These are phyloP conservation scores for Pleurotus tuber-regium DNA, from an alignment of 768 basidiomycete genomes.

Conservation along the genomic window DNA sequence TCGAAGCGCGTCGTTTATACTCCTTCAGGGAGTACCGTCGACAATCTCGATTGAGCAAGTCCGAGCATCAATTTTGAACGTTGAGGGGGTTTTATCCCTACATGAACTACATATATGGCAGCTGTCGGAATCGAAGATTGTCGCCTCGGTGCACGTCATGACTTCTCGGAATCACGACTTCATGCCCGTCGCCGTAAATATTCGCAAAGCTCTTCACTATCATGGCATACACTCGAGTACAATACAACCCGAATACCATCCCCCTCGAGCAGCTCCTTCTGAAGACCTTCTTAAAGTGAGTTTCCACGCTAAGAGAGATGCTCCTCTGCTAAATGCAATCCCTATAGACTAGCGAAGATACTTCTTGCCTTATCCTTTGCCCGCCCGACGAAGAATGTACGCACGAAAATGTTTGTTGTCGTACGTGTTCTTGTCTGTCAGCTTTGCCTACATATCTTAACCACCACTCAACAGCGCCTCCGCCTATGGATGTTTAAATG, in stretches of 20 bases:
- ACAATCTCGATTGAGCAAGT: constrained; percentile 90
- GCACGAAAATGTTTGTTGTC: constrained; percentile 74
- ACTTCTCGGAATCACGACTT: constrained; percentile 82
- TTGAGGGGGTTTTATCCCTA: constrained; percentile 82
- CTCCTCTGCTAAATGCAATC: background rate
- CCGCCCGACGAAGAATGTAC: constrained; percentile 69
- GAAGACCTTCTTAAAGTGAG: constrained; percentile 52
- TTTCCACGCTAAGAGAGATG: constrained; percentile 6
- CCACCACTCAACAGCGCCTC: constrained; percentile 12
- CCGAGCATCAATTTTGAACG: constrained; percentile 71
- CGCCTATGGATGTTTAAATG: constrained; percentile 14
- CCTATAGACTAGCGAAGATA: constrained; percentile 45
- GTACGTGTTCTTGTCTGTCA: constrained; percentile 41
- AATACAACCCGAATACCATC: constrained; percentile 85
- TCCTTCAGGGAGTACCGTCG: constrained; percentile 91
- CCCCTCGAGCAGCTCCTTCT: constrained; percentile 32
- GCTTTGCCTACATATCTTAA: background rate
- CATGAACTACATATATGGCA: constrained; percentile 99
- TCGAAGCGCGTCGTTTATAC: constrained; percentile 89
- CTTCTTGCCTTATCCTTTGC: constrained; percentile 70
- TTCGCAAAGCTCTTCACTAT: constrained; percentile 80
- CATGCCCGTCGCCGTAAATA: constrained; percentile 84
- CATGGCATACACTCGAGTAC: constrained; percentile 95
- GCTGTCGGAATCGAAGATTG: constrained; percentile 90
- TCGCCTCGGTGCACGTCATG: constrained; percentile 94